These are phyloP conservation scores for Lolium multiflorum DNA, from an alignment of 176 grass and related monocot genomes.

Conservation along the genomic window DNA sequence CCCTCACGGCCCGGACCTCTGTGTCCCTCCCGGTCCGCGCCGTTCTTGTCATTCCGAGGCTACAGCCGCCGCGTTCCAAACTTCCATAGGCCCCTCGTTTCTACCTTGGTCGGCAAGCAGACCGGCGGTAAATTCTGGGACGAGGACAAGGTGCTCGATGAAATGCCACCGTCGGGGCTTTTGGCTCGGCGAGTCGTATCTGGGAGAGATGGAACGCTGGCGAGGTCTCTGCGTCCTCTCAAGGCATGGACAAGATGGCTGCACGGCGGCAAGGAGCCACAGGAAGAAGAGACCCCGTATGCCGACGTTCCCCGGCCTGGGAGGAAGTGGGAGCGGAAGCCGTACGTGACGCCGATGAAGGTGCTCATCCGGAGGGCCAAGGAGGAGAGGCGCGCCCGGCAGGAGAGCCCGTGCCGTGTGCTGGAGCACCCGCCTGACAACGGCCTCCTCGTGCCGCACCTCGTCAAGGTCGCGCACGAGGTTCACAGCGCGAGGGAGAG, in stretches of 20 bases:
- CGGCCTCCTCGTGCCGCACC: conserved; percentile 61
- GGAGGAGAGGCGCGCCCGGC: conserved; percentile 54
- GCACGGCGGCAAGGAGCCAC: neutral
- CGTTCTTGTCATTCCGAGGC: neutral
- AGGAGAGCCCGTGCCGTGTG: conserved; percentile 64
- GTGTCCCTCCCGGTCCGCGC: neutral
- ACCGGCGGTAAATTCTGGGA: neutral
- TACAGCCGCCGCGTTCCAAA: neutral
- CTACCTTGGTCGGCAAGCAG: neutral
- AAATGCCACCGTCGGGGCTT: neutral
- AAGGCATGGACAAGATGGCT: neutral
- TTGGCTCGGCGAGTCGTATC: neutral
- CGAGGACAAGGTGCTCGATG: conserved; percentile 25
- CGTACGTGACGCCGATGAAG: conserved; percentile 70
- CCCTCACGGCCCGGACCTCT: neutral
- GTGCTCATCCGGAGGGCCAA: conserved; percentile 65
- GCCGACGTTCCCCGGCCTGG: conserved; percentile 56
- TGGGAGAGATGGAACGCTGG: neutral
- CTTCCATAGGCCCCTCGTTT: neutral
- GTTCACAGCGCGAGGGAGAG: conserved; percentile 59
- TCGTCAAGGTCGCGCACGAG: conserved; percentile 56
- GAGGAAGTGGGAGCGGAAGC: conserved; percentile 68
- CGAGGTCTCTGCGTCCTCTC: neutral
- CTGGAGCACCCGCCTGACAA: conserved; percentile 64
- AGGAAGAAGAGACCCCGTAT: conserved; percentile 39